Base-by-base conservation (phyloP, 192 early-diverging fungal species). In the Entomortierella lignicola region DNA sequence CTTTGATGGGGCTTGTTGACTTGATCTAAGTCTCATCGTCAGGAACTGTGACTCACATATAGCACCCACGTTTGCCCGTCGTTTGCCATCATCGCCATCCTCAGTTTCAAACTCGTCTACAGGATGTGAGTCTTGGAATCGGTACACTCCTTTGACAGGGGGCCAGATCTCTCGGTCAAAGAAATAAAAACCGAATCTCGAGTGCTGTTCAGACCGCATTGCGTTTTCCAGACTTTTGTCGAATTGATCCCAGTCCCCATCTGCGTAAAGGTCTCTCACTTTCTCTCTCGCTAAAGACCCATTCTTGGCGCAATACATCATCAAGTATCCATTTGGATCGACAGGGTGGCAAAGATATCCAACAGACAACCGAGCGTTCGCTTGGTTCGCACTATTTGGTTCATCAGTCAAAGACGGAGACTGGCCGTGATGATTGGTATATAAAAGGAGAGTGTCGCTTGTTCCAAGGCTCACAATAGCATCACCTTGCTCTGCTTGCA, bases 221-320 rank as follows among this genome's bases (percentile, higher is more conserved):
- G 21, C 70, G 1, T 66, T 39, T 25, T 55, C n/a, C 23, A 91
- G 63, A 21, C 83, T 61, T 0, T 55, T 7, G 31, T 89, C 84
- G 56, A 93, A 95, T 15, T 71, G 68, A 1, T 72, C 72, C 94
- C 94, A 95, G 21, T 82, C 71, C 23, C 75, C 73, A 17, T 72
- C 25, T 3, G 82, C 77, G 69, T 87, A 89, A 8, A 66, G 53
- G 65, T 91, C 87, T 18, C 91, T 87, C 30, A 95, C 85, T 43
- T 83, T 77, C 62, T 95, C 92, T 12, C 94, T 82, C 0, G 91
- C 89, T n/a, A 94, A 67, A n/a, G 91, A 92, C 13, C 95, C 95
- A 65, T 96, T 96, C 75, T 93, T 95, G 84, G 91, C 94, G 67
- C 91, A 92, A 20, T 95, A 77, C 88, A 96, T 91, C 18, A 89